Conservation (phyloP, 257 asterid genomes). For the Verbascum thapsus region DNA sequence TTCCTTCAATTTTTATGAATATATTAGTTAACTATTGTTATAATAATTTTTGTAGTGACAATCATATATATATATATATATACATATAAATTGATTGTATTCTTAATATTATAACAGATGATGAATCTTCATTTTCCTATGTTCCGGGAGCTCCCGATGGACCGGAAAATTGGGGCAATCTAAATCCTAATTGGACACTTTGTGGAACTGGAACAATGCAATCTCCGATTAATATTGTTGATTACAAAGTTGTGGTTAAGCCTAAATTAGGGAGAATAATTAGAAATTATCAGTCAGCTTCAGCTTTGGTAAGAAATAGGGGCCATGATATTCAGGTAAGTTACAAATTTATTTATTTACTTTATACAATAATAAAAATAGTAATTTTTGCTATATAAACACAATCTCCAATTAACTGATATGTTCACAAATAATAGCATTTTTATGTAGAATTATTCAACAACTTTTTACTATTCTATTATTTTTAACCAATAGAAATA, state of each 20-base stretch:
- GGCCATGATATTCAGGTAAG: conserved; percentile 54
- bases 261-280: conserved; percentile 29
- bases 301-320: conserved; percentile 39
- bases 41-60: too few relatives aligned
- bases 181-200: conserved; percentile 40
- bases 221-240: conserved; percentile 55
- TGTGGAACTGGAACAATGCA: conserved; percentile 51
- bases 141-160: conserved; percentile 39
- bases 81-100: not conserved
- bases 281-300: conserved; percentile 36
- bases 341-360: too few relatives aligned
- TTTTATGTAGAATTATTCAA: too few relatives aligned
- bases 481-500: too few relatives aligned
- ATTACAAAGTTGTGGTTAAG: conserved; percentile 2
- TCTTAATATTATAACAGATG: conserved; percentile 29
- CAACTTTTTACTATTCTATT: too few relatives aligned
- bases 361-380: too few relatives aligned
- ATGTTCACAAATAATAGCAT: too few relatives aligned
- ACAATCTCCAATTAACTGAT: too few relatives aligned
- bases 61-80: too few relatives aligned
- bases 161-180: conserved; percentile 52
- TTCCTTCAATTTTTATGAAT: too few relatives aligned
- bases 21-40: too few relatives aligned
- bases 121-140: conserved; percentile 41
- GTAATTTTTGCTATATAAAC: not conserved